Conservation (phyloP, 176 grass and related monocot genomes). For the Paspalum vaginatum region DNA sequence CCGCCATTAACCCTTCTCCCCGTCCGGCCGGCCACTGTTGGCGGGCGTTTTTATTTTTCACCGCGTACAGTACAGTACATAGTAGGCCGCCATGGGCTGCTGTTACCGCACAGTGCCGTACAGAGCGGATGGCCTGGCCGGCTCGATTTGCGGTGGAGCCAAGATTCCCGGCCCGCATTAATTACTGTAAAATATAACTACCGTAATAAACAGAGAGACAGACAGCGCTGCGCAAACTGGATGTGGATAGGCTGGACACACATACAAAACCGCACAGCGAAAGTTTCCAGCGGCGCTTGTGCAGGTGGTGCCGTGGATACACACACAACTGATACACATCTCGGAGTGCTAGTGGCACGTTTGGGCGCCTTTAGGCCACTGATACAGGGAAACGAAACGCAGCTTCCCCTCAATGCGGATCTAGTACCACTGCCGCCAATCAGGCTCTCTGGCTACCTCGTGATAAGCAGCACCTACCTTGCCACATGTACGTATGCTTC, state of each 20-base stretch:
- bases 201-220: neutral
- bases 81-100: neutral
- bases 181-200: too few relatives aligned
- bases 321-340: too few relatives aligned
- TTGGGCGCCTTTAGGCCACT: neutral
- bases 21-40: neutral
- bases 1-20: conserved; percentile 1
- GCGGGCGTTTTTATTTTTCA: too few relatives aligned
- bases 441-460: neutral
- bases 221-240: too few relatives aligned
- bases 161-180: neutral
- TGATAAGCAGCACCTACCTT: neutral
- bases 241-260: neutral
- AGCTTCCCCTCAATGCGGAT: conserved; percentile 19
- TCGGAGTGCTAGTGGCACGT: neutral
- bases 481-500: conserved; percentile 45
- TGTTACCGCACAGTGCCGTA: neutral
- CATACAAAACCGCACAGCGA: neutral
- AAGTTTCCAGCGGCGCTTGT: neutral
- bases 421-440: neutral
- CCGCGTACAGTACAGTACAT: too few relatives aligned
- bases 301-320: neutral
- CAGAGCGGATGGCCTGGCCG: neutral
- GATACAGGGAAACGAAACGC: too few relatives aligned
- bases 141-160: neutral